Evolutionary conservation across 441 rosid genomes (phyloP).

Genomic region (Metrosideros polymorpha): DNA sequence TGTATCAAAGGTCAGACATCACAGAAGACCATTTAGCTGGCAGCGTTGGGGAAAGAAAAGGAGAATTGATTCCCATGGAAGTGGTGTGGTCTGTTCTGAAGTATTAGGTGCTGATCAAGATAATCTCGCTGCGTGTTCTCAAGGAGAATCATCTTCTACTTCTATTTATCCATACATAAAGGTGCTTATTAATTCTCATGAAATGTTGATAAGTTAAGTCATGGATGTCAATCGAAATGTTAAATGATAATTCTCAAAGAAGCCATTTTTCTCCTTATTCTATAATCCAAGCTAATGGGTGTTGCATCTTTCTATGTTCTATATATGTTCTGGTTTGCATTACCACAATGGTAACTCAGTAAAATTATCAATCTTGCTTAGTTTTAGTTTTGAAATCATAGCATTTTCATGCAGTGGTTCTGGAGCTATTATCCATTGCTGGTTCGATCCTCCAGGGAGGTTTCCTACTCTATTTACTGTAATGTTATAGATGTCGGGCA

Average conservation of each 20-base stretch:
- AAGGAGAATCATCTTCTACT: not conserved
- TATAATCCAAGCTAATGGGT: not conserved
- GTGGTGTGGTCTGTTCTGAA: not conserved
- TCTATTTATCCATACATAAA: constrained; percentile 3
- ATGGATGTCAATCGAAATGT: not conserved
- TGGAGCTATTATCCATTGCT: not conserved
- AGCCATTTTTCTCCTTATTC: not conserved
- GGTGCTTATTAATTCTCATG: constrained; percentile 3
- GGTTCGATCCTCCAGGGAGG: not conserved
- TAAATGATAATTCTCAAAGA: not conserved
- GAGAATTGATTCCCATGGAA: constrained; percentile 13
- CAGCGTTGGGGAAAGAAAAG: constrained; percentile 29
- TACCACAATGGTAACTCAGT: not conserved
- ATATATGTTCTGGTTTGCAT: not conserved
- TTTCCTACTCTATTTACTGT: not conserved
- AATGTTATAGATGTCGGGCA: not conserved
- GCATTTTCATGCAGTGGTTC: not conserved
- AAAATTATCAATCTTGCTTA: not conserved
- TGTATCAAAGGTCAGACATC: constrained; percentile 20
- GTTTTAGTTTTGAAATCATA: not conserved
- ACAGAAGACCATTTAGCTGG: constrained; percentile 38
- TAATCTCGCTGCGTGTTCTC: constrained; percentile 9
- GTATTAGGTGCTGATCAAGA: constrained; percentile 5
- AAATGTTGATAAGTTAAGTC: not conserved
- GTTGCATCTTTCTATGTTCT: not conserved